Percentiles rank a stretch among this genome's conserved stretches.
These are phyloP conservation scores for Leersia perrieri DNA, from an alignment of 176 grass and related monocot genomes.

Conservation along the genomic window DNA sequence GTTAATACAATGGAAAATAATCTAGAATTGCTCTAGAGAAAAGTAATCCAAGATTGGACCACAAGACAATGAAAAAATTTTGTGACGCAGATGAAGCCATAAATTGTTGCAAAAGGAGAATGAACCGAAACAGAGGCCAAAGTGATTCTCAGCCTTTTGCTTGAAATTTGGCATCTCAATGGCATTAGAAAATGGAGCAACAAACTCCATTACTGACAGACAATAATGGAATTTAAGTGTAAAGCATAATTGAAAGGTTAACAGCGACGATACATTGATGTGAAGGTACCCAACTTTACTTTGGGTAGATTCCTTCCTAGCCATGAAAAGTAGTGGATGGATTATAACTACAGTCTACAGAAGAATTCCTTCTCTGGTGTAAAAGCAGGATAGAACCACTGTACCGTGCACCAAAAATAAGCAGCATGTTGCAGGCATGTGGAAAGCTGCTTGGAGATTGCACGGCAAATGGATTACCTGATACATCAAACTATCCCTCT, in stretches of 20 bases:
- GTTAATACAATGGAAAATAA: neutral
- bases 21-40: neutral
- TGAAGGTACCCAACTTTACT: slow-evolving; percentile 11
- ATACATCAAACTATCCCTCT: neutral
- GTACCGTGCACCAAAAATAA: slow-evolving; percentile 19
- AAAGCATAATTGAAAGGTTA: slow-evolving; percentile 37
- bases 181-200: slow-evolving; percentile 2
- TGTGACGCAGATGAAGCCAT: neutral
- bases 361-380: slow-evolving; percentile 3
- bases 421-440: slow-evolving; percentile 17
- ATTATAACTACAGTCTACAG: slow-evolving; percentile 9
- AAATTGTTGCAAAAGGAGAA: neutral
- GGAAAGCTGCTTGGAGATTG: slow-evolving; percentile 14
- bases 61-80: neutral
- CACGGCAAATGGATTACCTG: neutral
- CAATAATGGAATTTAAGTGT: slow-evolving; percentile 13
- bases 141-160: neutral
- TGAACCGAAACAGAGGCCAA: neutral
- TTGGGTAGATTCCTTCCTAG: slow-evolving; percentile 1
- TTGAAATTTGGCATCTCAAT: neutral
- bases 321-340: slow-evolving; percentile 28
- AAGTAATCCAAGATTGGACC: neutral
- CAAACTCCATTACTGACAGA: neutral
- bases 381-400: neutral
- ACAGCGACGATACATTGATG: slow-evolving; percentile 10